Percentiles rank a stretch among this genome's conserved stretches.
phyloP scores from a whole-genome alignment of 2,329 filamentous ascomycete species.

The Colletotrichum cuscutae region DNA sequence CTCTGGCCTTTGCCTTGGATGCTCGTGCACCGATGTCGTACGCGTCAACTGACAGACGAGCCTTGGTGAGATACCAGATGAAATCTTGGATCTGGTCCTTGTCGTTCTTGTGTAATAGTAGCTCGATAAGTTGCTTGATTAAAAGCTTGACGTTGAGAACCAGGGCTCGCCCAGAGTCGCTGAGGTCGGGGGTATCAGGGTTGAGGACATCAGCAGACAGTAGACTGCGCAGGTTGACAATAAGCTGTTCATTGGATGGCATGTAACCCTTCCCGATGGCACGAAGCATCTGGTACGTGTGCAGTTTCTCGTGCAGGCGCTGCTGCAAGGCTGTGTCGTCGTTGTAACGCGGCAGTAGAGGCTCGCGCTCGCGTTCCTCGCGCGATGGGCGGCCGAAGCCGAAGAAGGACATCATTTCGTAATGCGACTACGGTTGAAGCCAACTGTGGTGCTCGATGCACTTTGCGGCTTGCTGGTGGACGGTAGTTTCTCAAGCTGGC shows the following conservation, averaged over 20 bases:
- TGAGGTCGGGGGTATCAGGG: conserved; percentile 76
- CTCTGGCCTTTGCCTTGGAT: conserved; percentile 71
- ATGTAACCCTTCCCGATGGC: conserved; percentile 87
- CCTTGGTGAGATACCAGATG: conserved; percentile 83
- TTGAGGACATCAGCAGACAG: conserved; percentile 83
- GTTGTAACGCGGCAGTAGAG: conserved; percentile 83
- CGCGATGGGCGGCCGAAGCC: conserved; percentile 59
- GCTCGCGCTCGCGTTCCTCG: conserved; percentile 74
- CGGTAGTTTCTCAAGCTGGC: too few species aligned
- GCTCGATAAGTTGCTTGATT: conserved; percentile 82
- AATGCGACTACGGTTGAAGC: not conserved
- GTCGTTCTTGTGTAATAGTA: conserved; percentile 84
- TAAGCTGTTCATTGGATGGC: conserved; percentile 88
- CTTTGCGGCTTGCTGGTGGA: too few species aligned
- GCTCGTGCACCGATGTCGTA: conserved; percentile 71
- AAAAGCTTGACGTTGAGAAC: conserved; percentile 78
- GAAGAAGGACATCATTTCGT: conserved; percentile 71
- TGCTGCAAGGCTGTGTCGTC: conserved; percentile 84
- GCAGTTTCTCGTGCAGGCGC: conserved; percentile 86
- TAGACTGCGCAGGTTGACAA: conserved; percentile 82
- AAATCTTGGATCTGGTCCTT: conserved; percentile 91
- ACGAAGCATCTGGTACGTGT: conserved; percentile 90
- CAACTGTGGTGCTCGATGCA: not conserved
- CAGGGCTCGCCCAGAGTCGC: conserved; percentile 79
- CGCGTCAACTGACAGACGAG: conserved; percentile 75